A percentile compares a stretch with the other conserved stretches of the same genome.
Conservation (phyloP, 306 rosid species). For the Cicer judaicum region DNA sequence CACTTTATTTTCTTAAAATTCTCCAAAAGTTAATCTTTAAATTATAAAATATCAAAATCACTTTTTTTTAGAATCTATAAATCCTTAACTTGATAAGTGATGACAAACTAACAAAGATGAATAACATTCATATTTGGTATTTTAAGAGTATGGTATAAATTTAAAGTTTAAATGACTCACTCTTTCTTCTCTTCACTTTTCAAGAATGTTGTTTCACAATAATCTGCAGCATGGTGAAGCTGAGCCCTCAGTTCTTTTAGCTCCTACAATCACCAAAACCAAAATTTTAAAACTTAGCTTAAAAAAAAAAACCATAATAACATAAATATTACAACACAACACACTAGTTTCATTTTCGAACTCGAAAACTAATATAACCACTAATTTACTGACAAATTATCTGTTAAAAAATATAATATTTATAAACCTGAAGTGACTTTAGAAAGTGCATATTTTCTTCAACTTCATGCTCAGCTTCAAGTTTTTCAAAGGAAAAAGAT, state of each 20-base stretch:
- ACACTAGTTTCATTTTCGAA: background rate
- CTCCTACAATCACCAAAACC: conserved; percentile 56
- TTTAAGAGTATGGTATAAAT: too few species aligned
- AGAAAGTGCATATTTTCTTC: conserved; percentile 56
- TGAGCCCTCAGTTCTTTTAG: conserved; percentile 72
- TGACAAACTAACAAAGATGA: conserved; percentile 32
- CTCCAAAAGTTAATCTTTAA: too few species aligned
- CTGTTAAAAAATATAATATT: background rate
- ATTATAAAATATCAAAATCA: too few species aligned
- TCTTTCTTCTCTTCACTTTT: conserved; percentile 62
- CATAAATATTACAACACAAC: background rate
- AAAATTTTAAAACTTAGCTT: background rate
- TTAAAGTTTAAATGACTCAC: conserved; percentile 55
- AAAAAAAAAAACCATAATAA: background rate
- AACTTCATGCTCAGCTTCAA: conserved; percentile 45
- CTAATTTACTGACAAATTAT: too few species aligned
- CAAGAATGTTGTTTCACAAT: conserved; percentile 77
- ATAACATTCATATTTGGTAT: background rate
- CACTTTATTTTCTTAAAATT: too few species aligned
- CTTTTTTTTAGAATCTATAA: too few species aligned
- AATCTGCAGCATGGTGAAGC: conserved; percentile 92
- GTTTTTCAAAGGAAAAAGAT: conserved; percentile 50
- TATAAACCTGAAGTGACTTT: conserved; percentile 72
- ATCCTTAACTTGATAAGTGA: background rate
- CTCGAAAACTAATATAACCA: too few species aligned